Evolutionary conservation across 148 eudicot genomes (phyloP), one percentile per base, ranked within the genome.

Genomic region (Euryodendron excelsum): DNA sequence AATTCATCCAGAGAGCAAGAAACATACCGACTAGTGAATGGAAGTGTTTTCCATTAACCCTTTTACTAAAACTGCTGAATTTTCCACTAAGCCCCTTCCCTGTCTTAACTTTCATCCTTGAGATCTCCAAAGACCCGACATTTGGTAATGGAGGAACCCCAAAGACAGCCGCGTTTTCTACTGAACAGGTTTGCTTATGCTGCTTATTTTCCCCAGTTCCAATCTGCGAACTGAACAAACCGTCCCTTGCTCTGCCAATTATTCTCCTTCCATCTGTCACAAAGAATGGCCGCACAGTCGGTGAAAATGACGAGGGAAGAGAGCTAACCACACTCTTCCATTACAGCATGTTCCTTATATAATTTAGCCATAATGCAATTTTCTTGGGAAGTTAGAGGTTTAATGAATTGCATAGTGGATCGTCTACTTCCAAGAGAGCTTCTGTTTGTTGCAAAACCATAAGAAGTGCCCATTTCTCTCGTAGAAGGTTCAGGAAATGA

Each of bases 311-410:
- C 62, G 87, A 85, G 67, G 79, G 76, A 36, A 76, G 72, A 9
- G 89, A 85, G 45, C 77, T 79, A 64, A 67, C 79, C 61, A 83
- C 78, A 84, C 59, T 85, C 89, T 69, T 89, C 94, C 74, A 84
- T 62, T 78, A 79, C 87, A 31, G 79, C 79, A 83, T 70, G 82
- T 56, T 88, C 90, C 76, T 84, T 88, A 61, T 86, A 86, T 77
- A 95, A 82, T 81, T 91, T 98, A 83, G 98, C 96, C 88, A 90
- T 84, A 56, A 93, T 77, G 74, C 99, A 93, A 83, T 93, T 93
- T 63, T 93, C 97, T 50, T 91, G 80, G n/a, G 97, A 93, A 61
- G 78, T 90, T 62, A 84, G 86, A 61, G 97, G 98, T 81, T 82
- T 96, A 34, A 90, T 47, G 45, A 65, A 72, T 81, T 82, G 84